Conservation (phyloP, 176 grass and related monocot genomes). For the Cocos nucifera region DNA sequence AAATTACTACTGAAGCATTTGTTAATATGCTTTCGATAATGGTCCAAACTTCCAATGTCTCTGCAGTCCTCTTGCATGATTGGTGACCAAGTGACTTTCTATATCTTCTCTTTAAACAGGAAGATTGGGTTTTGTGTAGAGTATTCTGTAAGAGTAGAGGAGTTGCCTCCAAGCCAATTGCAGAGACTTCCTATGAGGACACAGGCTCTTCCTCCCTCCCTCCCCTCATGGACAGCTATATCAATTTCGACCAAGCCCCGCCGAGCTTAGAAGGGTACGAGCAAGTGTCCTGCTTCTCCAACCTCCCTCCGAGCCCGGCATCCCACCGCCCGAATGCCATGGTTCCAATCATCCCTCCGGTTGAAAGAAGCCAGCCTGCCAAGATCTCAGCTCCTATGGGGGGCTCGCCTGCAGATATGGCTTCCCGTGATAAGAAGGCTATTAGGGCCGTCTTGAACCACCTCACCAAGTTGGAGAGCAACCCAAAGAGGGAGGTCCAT, state of each 20-base stretch:
- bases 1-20: too few species aligned
- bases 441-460: constrained; percentile 11
- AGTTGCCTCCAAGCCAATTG: background rate
- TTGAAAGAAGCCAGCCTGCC: background rate
- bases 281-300: constrained; percentile 31
- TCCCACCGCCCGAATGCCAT: too few species aligned
- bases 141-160: constrained; percentile 28
- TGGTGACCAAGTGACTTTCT: too few species aligned
- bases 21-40: too few species aligned
- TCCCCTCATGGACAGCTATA: constrained; percentile 7
- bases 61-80: too few species aligned
- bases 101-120: constrained; percentile 18
- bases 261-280: constrained; percentile 15
- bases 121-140: constrained; percentile 43
- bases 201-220: constrained; percentile 15
- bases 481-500: background rate
- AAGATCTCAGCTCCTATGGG: constrained; percentile 1
- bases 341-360: too few species aligned
- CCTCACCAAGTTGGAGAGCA: constrained; percentile 1
- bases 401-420: constrained; percentile 2
- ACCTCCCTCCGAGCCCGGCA: background rate
- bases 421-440: background rate
- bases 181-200: constrained; percentile 13
- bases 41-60: too few species aligned
- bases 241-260: constrained; percentile 16